These are phyloP conservation scores for Cyclocybe cylindracea DNA, from an alignment of 768 basidiomycete species.

Conservation along the genomic window DNA sequence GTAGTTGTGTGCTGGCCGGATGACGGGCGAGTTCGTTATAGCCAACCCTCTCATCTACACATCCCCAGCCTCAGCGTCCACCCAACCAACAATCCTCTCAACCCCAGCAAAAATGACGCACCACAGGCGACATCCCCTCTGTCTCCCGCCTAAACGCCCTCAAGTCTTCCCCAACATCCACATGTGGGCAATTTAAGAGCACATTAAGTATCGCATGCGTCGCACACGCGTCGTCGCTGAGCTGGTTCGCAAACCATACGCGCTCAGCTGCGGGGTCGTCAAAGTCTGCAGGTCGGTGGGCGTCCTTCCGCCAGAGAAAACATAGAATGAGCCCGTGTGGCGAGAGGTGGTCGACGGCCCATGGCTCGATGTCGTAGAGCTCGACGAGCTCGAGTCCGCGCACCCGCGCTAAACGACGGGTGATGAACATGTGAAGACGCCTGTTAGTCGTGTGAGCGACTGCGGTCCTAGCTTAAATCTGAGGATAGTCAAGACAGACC, in stretches of 20 bases:
- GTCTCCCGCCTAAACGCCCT: constrained; percentile 50
- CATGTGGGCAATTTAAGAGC: constrained; percentile 52
- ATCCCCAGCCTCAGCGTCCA: not conserved
- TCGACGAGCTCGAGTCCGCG: constrained; percentile 55
- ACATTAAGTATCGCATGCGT: constrained; percentile 65
- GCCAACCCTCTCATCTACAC: constrained; percentile 65
- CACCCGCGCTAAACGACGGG: constrained; percentile 55
- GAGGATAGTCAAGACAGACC: constrained; percentile 25
- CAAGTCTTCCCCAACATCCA: constrained; percentile 50
- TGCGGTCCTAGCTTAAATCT: not conserved
- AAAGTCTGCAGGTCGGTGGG: constrained; percentile 45
- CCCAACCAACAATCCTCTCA: not conserved
- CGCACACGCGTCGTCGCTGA: constrained; percentile 66
- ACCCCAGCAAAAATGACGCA: constrained; percentile 27
- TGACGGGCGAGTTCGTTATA: constrained; percentile 53
- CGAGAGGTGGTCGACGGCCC: constrained; percentile 59
- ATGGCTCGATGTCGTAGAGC: constrained; percentile 63
- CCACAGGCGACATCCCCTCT: constrained; percentile 56
- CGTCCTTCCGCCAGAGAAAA: constrained; percentile 56
- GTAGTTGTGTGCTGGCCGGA: constrained; percentile 59
- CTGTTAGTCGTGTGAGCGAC: constrained; percentile 24
- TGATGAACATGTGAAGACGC: constrained; percentile 61
- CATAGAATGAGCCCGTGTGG: constrained; percentile 66
- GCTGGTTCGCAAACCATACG: constrained; percentile 72
- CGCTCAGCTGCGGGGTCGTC: constrained; percentile 54